Conservation (phyloP, 1,284 basidiomycete genomes). For the Naganishia albida region DNA sequence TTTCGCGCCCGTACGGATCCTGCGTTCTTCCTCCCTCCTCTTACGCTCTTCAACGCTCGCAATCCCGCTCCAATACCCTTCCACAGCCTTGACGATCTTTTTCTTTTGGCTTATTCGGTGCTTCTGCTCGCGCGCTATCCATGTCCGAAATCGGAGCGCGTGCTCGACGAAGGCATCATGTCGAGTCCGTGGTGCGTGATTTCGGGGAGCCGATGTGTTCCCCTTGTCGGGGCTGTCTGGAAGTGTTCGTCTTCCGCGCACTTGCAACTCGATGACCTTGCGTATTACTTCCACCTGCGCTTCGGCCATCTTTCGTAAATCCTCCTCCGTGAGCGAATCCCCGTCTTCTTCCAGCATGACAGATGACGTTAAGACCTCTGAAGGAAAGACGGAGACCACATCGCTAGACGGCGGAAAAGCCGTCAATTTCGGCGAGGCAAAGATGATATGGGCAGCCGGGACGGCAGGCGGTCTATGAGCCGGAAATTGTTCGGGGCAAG, state of each 20-base stretch:
- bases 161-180: conserved; percentile 53
- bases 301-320: conserved; percentile 43
- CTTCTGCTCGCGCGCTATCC: conserved; percentile 51
- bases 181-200: conserved; percentile 43
- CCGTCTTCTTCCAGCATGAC: conserved; percentile 56
- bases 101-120: conserved; percentile 50
- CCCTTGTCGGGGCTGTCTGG: conserved; percentile 38
- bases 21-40: conserved; percentile 66
- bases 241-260: conserved; percentile 16
- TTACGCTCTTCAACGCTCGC: conserved; percentile 65
- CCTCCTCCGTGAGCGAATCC: conserved; percentile 53
- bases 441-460: conserved; percentile 11
- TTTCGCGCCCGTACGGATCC: conserved; percentile 69
- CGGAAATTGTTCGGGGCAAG: conserved; percentile 69
- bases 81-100: conserved; percentile 68
- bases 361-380: conserved; percentile 65
- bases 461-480: conserved; percentile 57
- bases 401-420: neutral
- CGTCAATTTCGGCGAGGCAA: neutral
- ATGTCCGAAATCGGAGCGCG: conserved; percentile 52
- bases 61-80: conserved; percentile 75
- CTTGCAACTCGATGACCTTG: neutral
- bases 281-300: conserved; percentile 21
- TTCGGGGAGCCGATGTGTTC: conserved; percentile 32
- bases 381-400: conserved; percentile 57